Conservation (phyloP, 1,284 basidiomycete species). For the Boletellus deceptivus region DNA sequence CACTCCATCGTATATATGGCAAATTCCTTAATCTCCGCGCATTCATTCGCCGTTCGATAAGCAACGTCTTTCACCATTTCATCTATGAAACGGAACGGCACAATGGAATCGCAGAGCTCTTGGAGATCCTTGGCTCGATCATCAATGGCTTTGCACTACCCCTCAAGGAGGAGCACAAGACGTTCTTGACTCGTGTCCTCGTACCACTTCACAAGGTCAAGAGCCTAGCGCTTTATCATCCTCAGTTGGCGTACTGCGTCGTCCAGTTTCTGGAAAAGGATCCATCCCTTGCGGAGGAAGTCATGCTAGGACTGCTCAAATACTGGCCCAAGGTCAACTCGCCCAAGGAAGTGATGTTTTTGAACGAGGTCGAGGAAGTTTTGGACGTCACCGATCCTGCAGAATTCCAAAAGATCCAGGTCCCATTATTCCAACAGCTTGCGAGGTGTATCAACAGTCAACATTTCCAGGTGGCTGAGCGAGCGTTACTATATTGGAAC, state of each 20-base stretch:
- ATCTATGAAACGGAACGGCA: constrained; percentile 98
- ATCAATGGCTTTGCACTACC: constrained; percentile 99
- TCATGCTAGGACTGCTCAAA: constrained; percentile 90
- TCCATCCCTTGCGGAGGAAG: constrained; percentile 88
- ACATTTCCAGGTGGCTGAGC: constrained; percentile 98
- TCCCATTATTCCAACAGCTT: constrained; percentile 92
- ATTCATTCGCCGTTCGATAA: constrained; percentile 98
- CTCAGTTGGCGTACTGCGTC: constrained; percentile 97
- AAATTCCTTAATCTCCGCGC: constrained; percentile 99
- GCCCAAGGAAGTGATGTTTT: constrained; percentile 99
- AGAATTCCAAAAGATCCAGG: constrained; percentile 97
- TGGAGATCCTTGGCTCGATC: constrained; percentile 98
- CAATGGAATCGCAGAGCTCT: constrained; percentile 97
- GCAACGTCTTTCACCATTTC: constrained; percentile 99
- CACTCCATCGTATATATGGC: constrained; percentile 97
- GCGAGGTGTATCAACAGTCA: constrained; percentile 98
- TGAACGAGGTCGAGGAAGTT: constrained; percentile 99
- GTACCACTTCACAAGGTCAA: constrained; percentile 98
- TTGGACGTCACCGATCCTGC: constrained; percentile 96
- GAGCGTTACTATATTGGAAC: constrained; percentile 95
- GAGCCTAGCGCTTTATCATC: constrained; percentile 94
- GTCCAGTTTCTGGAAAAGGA: constrained; percentile 99
- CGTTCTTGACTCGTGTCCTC: constrained; percentile 93
- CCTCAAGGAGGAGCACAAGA: constrained; percentile 99
- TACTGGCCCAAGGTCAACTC: constrained; percentile 99